Evolutionary conservation across 345 rosid genomes (phyloP).

Genomic region (Cardiospermum halicacabum): DNA sequence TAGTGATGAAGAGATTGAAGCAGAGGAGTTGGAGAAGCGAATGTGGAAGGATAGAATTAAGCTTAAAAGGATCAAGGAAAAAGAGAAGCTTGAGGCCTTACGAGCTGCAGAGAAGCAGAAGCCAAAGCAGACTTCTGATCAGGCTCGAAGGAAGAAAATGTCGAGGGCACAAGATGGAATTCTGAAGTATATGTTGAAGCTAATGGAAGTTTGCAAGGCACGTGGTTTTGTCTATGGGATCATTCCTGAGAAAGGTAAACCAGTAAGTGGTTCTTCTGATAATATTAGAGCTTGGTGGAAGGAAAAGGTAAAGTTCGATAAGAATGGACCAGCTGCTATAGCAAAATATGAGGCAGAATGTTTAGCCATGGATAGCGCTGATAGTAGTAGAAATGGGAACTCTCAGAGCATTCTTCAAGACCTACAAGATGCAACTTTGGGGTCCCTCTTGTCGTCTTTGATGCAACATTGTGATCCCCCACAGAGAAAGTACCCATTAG

Average conservation of each 20-base stretch:
- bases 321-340: slow-evolving; percentile 95
- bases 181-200: slow-evolving; percentile 94
- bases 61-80: slow-evolving; percentile 82
- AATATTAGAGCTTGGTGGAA: slow-evolving; percentile 99
- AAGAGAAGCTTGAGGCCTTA: slow-evolving; percentile 59
- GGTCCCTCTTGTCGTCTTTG: slow-evolving; percentile 87
- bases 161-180: slow-evolving; percentile 99
- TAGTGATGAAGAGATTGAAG: slow-evolving; percentile 91
- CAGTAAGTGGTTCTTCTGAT: slow-evolving; percentile 93
- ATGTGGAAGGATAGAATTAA: slow-evolving; percentile 96
- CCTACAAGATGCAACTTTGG: slow-evolving; percentile 97
- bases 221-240: slow-evolving; percentile 96
- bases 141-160: slow-evolving; percentile 99
- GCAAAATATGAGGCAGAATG: slow-evolving; percentile 75
- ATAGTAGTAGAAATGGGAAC: slow-evolving; percentile 49
- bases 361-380: slow-evolving; percentile 55
- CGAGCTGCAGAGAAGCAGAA: slow-evolving; percentile 74
- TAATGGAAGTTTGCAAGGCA: slow-evolving; percentile 96
- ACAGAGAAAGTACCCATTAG: slow-evolving; percentile 91
- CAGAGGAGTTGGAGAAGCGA: slow-evolving; percentile 79
- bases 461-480: slow-evolving; percentile 99
- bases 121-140: slow-evolving; percentile 70
- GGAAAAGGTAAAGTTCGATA: slow-evolving; percentile 95
- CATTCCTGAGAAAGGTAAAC: slow-evolving; percentile 94
- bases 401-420: slow-evolving; percentile 74